Conservation (phyloP, 2,329 filamentous ascomycete species). For the Zymoseptoria tritici region DNA sequence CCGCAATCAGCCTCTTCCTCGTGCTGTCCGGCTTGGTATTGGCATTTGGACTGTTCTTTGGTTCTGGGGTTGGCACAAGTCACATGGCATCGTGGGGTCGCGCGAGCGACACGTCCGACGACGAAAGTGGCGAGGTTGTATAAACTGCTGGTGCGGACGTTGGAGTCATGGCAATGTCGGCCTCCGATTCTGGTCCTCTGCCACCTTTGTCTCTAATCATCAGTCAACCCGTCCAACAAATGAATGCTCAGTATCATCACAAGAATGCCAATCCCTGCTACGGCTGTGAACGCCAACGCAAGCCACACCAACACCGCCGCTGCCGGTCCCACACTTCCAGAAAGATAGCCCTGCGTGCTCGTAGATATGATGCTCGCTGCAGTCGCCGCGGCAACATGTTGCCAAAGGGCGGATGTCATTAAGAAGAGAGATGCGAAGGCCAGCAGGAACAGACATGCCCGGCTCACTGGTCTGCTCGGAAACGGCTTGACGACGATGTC, state of each 20-base stretch:
- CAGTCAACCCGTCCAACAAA: too few species aligned
- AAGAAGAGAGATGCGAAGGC: slow-evolving; percentile 5
- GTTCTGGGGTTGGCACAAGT: too few species aligned
- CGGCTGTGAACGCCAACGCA: slow-evolving; percentile 1
- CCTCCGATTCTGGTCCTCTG: too few species aligned
- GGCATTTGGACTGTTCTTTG: background rate
- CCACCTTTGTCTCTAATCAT: too few species aligned
- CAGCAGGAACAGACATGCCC: background rate
- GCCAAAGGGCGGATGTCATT: slow-evolving; percentile 11
- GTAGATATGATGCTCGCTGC: slow-evolving; percentile 4
- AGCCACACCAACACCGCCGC: slow-evolving; percentile 8
- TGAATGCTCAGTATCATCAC: background rate
- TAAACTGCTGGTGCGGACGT: too few species aligned
- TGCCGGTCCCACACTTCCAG: slow-evolving; percentile 5
- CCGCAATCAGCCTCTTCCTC: slow-evolving; percentile 4
- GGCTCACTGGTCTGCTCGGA: slow-evolving; percentile 1
- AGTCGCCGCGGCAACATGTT: slow-evolving; percentile 13
- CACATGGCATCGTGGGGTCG: too few species aligned
- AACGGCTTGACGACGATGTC: slow-evolving; percentile 13
- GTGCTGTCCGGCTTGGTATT: slow-evolving; percentile 1
- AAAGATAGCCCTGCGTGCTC: slow-evolving; percentile 1
- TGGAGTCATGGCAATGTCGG: too few species aligned
- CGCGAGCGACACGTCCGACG: too few species aligned
- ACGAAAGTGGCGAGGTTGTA: background rate
- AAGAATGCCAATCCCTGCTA: slow-evolving; percentile 1